Conservation (phyloP, 129 eudicot species). For the Arctium lappa region DNA sequence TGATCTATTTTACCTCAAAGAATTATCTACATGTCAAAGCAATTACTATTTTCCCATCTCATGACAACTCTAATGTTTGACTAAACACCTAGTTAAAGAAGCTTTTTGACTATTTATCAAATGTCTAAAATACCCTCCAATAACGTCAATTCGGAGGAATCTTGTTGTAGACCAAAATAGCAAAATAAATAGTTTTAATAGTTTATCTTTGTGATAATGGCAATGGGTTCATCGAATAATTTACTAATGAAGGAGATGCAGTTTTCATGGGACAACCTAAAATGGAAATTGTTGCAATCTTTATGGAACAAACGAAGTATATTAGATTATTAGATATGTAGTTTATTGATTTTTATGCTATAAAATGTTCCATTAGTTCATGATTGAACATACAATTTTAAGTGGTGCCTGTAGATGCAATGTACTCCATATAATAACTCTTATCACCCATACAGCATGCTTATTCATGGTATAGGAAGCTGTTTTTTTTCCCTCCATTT, state of each 20-base stretch:
- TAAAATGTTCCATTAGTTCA: background rate
- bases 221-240: background rate
- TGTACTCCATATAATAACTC: background rate
- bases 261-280: background rate
- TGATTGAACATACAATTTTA: background rate
- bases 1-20: background rate
- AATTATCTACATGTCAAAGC: background rate
- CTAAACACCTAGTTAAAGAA: background rate
- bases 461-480: background rate
- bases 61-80: background rate
- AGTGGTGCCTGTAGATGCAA: background rate
- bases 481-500: background rate
- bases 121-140: background rate
- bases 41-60: background rate
- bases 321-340: background rate
- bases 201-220: background rate
- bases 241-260: background rate
- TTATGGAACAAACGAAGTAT: background rate
- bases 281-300: background rate
- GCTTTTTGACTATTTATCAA: background rate
- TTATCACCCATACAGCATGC: background rate
- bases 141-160: background rate
- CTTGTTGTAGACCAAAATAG: constrained; percentile 18
- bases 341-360: background rate
- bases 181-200: background rate